These are phyloP conservation scores for Globisporangium abappressorium DNA, from an alignment of 352 stramenopile species.

Conservation along the genomic window DNA sequence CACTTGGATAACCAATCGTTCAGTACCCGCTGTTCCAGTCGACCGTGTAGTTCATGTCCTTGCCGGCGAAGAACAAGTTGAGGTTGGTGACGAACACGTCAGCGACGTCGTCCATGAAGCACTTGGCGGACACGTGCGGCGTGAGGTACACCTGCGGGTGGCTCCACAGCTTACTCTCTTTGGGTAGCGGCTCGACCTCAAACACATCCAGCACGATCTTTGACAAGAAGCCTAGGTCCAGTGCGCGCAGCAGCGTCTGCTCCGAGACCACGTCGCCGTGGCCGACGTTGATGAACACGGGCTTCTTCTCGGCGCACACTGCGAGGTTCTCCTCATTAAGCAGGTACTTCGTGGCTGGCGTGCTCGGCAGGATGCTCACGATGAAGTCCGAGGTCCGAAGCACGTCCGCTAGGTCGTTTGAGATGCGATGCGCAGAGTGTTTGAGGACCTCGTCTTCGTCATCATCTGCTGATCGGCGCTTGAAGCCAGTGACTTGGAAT, in stretches of 20 bases:
- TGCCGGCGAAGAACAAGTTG: slow-evolving; percentile 31
- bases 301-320: slow-evolving; percentile 38
- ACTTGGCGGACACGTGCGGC: slow-evolving; percentile 80
- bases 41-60: slow-evolving; percentile 43
- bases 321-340: slow-evolving; percentile 49
- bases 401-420: slow-evolving; percentile 45
- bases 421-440: slow-evolving; percentile 37
- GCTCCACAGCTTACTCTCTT: slow-evolving; percentile 60
- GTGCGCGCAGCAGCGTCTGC: slow-evolving; percentile 53
- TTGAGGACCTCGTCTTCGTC: slow-evolving; percentile 10
- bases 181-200: slow-evolving; percentile 42
- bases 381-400: slow-evolving; percentile 68
- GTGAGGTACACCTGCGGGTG: slow-evolving; percentile 67
- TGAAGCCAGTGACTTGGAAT: slow-evolving; percentile 68
- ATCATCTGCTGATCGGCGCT: slow-evolving; percentile 38
- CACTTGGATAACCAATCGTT: too few relatives aligned
- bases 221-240: slow-evolving; percentile 63
- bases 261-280: slow-evolving; percentile 80
- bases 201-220: slow-evolving; percentile 65
- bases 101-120: slow-evolving; percentile 71
- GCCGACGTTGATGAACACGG: slow-evolving; percentile 87
- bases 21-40: slow-evolving; percentile 58
- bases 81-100: slow-evolving; percentile 71
- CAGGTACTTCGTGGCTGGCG: slow-evolving; percentile 54
- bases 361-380: slow-evolving; percentile 83